These are phyloP conservation scores for Malassezia furfur DNA, from an alignment of 1,284 basidiomycete genomes.

Conservation along the genomic window DNA sequence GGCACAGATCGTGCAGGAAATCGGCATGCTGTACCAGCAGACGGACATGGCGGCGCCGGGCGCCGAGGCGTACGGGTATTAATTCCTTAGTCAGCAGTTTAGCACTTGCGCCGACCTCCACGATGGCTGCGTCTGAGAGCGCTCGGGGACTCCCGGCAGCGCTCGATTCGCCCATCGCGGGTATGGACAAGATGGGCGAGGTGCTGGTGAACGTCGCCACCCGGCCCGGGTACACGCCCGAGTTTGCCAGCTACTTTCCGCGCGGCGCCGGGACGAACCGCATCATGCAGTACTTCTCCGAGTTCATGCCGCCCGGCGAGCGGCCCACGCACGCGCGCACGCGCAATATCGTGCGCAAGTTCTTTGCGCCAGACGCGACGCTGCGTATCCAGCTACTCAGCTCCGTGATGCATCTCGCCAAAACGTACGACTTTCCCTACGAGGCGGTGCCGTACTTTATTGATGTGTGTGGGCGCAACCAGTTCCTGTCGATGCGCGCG, in stretches of 20 bases:
- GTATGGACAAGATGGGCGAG: neutral
- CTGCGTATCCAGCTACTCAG: conserved; percentile 12
- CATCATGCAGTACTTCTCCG: neutral
- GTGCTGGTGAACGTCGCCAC: neutral
- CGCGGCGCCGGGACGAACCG: neutral
- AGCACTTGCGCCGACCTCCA: too few species aligned
- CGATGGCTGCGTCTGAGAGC: too few species aligned
- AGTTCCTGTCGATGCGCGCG: conserved; percentile 1
- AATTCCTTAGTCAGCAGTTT: conserved; percentile 4
- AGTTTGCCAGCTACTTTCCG: conserved; percentile 1
- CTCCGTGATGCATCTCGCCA: neutral
- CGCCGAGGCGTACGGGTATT: neutral
- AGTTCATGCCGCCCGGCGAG: neutral
- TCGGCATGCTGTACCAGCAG: conserved; percentile 37
- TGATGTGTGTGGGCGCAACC: conserved; percentile 3
- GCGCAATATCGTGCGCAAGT: conserved; percentile 1
- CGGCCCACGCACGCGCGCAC: neutral
- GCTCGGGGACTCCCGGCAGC: too few species aligned
- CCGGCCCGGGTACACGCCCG: neutral
- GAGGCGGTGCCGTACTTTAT: conserved; percentile 11
- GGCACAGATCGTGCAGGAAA: conserved; percentile 43
- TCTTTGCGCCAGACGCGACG: conserved; percentile 5
- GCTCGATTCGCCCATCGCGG: neutral
- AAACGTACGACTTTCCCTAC: conserved; percentile 6
- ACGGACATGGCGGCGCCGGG: conserved; percentile 6